Conservation (phyloP, 352 stramenopile genomes). For the Phytophthora vignae region DNA sequence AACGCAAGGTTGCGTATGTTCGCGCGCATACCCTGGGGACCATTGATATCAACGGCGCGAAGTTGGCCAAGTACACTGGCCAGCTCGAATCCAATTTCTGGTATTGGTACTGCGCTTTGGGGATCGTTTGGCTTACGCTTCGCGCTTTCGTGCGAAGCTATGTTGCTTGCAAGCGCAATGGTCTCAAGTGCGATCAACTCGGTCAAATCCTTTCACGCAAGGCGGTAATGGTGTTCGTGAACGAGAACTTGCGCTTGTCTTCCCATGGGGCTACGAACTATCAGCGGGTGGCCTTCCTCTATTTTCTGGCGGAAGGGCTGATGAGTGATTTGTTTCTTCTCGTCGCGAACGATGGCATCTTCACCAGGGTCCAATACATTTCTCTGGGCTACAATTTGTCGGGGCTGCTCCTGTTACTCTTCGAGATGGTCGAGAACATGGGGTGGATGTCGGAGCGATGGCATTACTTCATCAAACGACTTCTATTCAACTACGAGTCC, state of each 20-base stretch:
- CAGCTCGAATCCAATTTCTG: constrained; percentile 5
- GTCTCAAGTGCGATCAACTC: constrained; percentile 5
- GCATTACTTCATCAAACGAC: constrained; percentile 6
- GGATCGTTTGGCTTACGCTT: constrained; percentile 12
- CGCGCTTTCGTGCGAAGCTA: constrained; percentile 9
- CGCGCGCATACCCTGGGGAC: constrained; percentile 1
- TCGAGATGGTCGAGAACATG: constrained; percentile 30
- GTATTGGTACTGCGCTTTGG: constrained; percentile 21
- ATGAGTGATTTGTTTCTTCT: constrained; percentile 37
- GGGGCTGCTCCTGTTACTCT: constrained; percentile 24
- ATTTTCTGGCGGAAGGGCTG: constrained; percentile 23
- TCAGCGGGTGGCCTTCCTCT: constrained; percentile 21
- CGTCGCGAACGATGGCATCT: constrained; percentile 18
- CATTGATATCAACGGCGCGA: constrained; percentile 18
- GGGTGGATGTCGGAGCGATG: constrained; percentile 1
- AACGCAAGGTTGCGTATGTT: constrained; percentile 6
- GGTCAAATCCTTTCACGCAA: constrained; percentile 3
- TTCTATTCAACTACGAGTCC: constrained; percentile 25
- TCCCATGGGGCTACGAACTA: constrained; percentile 21
- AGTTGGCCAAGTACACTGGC: constrained; percentile 7
- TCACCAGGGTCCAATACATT: constrained; percentile 27
- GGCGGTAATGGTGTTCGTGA: constrained; percentile 6
- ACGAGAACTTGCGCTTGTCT: constrained; percentile 15
- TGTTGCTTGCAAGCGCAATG: constrained; percentile 10
- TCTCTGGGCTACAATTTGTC: constrained; percentile 35